Evolutionary conservation across 2,329 filamentous ascomycete species (phyloP).

Genomic region (Colletotrichum abscissum): DNA sequence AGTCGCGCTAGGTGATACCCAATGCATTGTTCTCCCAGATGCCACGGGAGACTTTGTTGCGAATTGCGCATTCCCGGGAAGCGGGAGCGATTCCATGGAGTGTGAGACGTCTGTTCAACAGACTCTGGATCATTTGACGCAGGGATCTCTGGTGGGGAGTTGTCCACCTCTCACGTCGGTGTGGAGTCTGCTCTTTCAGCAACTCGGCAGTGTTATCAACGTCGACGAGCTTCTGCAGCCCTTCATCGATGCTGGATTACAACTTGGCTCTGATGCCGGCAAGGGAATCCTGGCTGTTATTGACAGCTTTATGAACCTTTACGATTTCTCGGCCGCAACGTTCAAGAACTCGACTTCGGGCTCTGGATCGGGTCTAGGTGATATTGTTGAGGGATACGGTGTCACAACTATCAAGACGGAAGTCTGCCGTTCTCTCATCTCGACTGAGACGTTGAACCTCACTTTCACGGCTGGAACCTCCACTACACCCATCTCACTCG

Average conservation of each 20-base stretch:
- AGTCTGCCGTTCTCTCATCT: slow-evolving; percentile 48
- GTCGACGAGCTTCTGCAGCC: slow-evolving; percentile 20
- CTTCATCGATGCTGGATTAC: slow-evolving; percentile 14
- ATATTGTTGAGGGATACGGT: slow-evolving; percentile 47
- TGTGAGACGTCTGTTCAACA: slow-evolving; percentile 48
- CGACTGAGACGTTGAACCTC: slow-evolving; percentile 44
- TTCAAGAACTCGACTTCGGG: slow-evolving; percentile 41
- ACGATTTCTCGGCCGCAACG: slow-evolving; percentile 44
- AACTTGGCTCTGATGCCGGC: not conserved
- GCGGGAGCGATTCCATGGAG: slow-evolving; percentile 41
- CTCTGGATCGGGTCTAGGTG: slow-evolving; percentile 39
- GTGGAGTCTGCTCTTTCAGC: slow-evolving; percentile 42
- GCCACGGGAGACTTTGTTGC: slow-evolving; percentile 39
- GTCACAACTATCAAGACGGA: slow-evolving; percentile 45
- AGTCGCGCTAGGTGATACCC: slow-evolving; percentile 45
- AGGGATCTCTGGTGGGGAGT: slow-evolving; percentile 48
- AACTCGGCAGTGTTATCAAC: slow-evolving; percentile 41
- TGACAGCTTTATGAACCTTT: slow-evolving; percentile 21
- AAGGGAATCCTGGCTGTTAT: slow-evolving; percentile 1
- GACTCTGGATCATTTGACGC: slow-evolving; percentile 46
- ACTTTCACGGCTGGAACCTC: slow-evolving; percentile 47
- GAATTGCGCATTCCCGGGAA: slow-evolving; percentile 49
- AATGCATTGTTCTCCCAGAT: slow-evolving; percentile 38
- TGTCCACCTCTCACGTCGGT: slow-evolving; percentile 50
- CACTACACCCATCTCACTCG: slow-evolving; percentile 38